phyloP scores from a whole-genome alignment of 805 yeast species.

The Ogataea saltuana region DNA sequence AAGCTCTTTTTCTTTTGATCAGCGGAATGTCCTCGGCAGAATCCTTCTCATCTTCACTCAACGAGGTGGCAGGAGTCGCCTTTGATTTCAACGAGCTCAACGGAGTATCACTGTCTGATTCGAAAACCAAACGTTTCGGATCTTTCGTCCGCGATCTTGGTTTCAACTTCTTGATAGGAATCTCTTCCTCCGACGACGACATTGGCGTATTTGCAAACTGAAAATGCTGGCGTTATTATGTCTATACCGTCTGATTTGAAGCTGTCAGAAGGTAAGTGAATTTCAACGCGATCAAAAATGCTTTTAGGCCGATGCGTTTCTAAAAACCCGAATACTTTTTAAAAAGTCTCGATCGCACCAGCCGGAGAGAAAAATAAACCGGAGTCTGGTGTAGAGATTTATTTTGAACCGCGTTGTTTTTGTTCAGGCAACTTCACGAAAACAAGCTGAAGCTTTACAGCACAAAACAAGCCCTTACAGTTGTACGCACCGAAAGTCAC shows the following conservation, averaged over 20 bases:
- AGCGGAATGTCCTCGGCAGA: conserved; percentile 18
- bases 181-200: conserved; percentile 26
- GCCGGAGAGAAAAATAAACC: conserved; percentile 5
- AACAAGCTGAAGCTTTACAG: too few relatives aligned
- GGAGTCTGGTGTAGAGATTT: conserved; percentile 1
- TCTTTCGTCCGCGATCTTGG: conserved; percentile 7
- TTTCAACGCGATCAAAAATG: background rate
- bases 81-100: conserved; percentile 6
- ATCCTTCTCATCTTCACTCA: conserved; percentile 19
- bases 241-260: too few relatives aligned
- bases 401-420: conserved; percentile 4
- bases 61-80: conserved; percentile 21
- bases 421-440: background rate
- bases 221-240: too few relatives aligned
- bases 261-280: background rate
- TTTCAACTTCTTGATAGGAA: conserved; percentile 13
- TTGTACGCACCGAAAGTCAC: too few relatives aligned
- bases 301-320: background rate
- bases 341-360: too few relatives aligned
- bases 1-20: conserved; percentile 11
- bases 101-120: conserved; percentile 18
- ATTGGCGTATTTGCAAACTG: conserved; percentile 2
- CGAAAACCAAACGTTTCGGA: conserved; percentile 8
- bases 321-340: background rate
- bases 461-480: too few relatives aligned